phyloP scores from a whole-genome alignment of 768 basidiomycete genomes.

The Amanita rimosa region DNA sequence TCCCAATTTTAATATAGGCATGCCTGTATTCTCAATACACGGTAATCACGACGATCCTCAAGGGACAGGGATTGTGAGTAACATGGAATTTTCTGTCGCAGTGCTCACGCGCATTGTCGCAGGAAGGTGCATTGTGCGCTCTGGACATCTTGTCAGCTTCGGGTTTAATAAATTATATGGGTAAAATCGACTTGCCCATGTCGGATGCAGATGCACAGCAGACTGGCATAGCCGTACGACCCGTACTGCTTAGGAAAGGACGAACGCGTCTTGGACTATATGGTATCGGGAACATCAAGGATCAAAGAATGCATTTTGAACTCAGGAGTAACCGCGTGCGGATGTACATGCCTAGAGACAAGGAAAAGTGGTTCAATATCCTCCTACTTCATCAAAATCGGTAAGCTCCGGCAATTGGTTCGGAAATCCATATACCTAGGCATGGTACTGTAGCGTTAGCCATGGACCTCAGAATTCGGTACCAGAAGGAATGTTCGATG shows the following conservation, averaged over 20 bases:
- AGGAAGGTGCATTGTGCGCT: slow-evolving; percentile 91
- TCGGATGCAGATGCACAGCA: slow-evolving; percentile 55
- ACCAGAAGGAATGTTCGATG: slow-evolving; percentile 95
- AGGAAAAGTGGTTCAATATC: slow-evolving; percentile 92
- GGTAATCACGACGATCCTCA: slow-evolving; percentile 99
- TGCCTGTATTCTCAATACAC: slow-evolving; percentile 99
- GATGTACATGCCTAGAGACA: slow-evolving; percentile 93
- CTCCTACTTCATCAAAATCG: slow-evolving; percentile 93
- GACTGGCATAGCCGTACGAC: slow-evolving; percentile 76
- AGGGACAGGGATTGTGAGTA: slow-evolving; percentile 76
- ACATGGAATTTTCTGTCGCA: background rate
- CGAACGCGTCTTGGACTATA: slow-evolving; percentile 82
- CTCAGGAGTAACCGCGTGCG: slow-evolving; percentile 85
- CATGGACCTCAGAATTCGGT: slow-evolving; percentile 93
- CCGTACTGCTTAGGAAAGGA: slow-evolving; percentile 87
- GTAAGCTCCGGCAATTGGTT: slow-evolving; percentile 27
- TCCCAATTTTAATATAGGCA: slow-evolving; percentile 85
- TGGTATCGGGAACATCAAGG: slow-evolving; percentile 94
- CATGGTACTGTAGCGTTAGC: slow-evolving; percentile 51
- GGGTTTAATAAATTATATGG: slow-evolving; percentile 95
- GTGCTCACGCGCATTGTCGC: background rate
- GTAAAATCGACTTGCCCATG: slow-evolving; percentile 82
- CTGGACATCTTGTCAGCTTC: slow-evolving; percentile 91
- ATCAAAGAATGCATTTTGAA: slow-evolving; percentile 94
- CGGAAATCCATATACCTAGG: background rate